Percentiles rank a stretch among this genome's conserved stretches.
phyloP scores from a whole-genome alignment of 352 stramenopile genomes.

The Aphanomyces stellatus region DNA sequence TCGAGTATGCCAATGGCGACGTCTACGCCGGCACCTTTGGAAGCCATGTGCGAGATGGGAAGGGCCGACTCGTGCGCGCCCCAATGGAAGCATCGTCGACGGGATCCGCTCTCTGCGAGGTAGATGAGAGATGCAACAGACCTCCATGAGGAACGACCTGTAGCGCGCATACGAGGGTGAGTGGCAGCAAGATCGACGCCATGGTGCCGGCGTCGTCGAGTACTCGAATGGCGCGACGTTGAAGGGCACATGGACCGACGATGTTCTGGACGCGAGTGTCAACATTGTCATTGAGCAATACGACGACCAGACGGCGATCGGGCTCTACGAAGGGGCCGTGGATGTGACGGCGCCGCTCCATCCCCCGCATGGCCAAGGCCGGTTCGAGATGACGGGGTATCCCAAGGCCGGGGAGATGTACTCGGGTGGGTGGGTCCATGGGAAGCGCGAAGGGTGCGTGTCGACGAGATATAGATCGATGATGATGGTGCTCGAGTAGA shows the following conservation, averaged over 20 bases:
- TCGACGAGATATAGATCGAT: background rate
- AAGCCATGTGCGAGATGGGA: slow-evolving; percentile 24
- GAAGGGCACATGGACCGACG: slow-evolving; percentile 30
- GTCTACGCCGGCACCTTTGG: slow-evolving; percentile 39
- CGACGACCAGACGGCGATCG: slow-evolving; percentile 34
- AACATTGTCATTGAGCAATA: slow-evolving; percentile 36
- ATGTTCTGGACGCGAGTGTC: slow-evolving; percentile 14
- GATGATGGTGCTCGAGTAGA: background rate
- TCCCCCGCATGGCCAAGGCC: slow-evolving; percentile 41
- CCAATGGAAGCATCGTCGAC: background rate
- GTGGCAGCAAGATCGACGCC: slow-evolving; percentile 38
- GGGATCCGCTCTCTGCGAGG: background rate
- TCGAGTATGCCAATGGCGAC: slow-evolving; percentile 40
- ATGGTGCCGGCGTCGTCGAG: slow-evolving; percentile 42
- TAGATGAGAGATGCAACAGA: background rate
- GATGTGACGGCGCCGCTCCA: slow-evolving; percentile 21
- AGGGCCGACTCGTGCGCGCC: slow-evolving; percentile 35
- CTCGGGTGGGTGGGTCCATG: slow-evolving; percentile 36
- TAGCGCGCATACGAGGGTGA: slow-evolving; percentile 27
- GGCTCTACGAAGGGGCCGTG: slow-evolving; percentile 23
- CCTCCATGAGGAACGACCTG: background rate
- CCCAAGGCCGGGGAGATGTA: slow-evolving; percentile 40
- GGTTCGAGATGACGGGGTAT: slow-evolving; percentile 26
- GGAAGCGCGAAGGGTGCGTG: slow-evolving; percentile 34
- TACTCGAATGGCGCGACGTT: slow-evolving; percentile 39